Evolutionary conservation across 441 rosid genomes (phyloP), one percentile per base, ranked within the genome.

Genomic region (Erysimum cheiri): DNA sequence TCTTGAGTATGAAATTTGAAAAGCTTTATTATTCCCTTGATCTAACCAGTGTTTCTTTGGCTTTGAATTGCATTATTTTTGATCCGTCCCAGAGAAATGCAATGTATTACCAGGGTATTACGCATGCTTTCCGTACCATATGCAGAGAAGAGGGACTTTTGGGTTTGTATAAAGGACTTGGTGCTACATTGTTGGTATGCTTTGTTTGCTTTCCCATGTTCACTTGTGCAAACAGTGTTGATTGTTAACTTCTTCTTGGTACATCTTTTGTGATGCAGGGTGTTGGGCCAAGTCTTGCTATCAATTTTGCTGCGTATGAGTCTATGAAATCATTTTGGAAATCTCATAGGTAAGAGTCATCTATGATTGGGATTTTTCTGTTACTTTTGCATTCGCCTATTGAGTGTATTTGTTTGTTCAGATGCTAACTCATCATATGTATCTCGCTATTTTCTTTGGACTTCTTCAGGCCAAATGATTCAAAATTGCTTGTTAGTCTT

Each of bases 111-210:
- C 84, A 84, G 75, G 99, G 98, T 39, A 78, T 92, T 57, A 73
- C 80, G 77, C 94, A 94, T 83, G 85, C 98, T 37, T 88, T 92
- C 53, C 68, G 61, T 53, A 92, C 97, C 73, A 94, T 94, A 50
- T 83, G 86, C 84, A 79, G 76, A 77, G 99, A 92, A 26, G 98
- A 94, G 78, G 99, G 98, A 8, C 41, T 82, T 64, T 76, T 82
- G 65, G 98, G 99, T 71, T 71, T 94, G 77, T 94, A 92, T 77
- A 90, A 87, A 82, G 99, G 98, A 67, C 91, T 94, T 77, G 98
- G 97, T 73, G 88, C 97, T n/a, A 94, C 99, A 35, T 75, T 92
- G 73, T 73, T 94, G 97, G 99, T 94, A 88, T 15, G 50, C 15
- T 78, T 64, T 22, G 7, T 61, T 10, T 61, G 44, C 28, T 70